A percentile compares a stretch with the other conserved stretches of the same genome.
Conservation (phyloP, 2,329 filamentous ascomycete genomes). For the Pyrenochaeta sp. region DNA sequence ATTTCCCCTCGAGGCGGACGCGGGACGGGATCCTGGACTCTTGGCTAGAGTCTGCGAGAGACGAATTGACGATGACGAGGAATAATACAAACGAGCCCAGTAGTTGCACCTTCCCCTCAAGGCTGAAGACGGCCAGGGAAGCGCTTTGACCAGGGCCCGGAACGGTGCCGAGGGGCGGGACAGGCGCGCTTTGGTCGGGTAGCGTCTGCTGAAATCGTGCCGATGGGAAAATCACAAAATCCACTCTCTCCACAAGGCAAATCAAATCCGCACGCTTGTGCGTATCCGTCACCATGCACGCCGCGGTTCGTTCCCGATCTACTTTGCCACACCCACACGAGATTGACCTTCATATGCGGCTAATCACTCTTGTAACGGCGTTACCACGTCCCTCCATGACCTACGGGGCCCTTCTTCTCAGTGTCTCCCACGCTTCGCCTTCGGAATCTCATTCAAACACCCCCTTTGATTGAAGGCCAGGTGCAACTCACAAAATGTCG, state of each 20-base stretch:
- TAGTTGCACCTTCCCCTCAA: slow-evolving; percentile 7
- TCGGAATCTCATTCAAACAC: slow-evolving; percentile 8
- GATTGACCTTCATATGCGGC: slow-evolving; percentile 25
- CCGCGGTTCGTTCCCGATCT: slow-evolving; percentile 18
- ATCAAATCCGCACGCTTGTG: slow-evolving; percentile 6
- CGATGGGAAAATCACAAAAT: slow-evolving; percentile 12
- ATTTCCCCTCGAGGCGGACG: slow-evolving; percentile 17
- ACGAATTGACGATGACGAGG: slow-evolving; percentile 12
- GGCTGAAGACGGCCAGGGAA: neutral
- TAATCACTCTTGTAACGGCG: slow-evolving; percentile 20
- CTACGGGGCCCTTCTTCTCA: slow-evolving; percentile 12
- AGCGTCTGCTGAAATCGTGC: slow-evolving; percentile 11
- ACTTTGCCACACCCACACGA: slow-evolving; percentile 20
- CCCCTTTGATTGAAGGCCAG: neutral
- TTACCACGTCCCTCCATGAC: slow-evolving; percentile 21
- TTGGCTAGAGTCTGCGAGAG: slow-evolving; percentile 10
- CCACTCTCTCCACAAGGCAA: slow-evolving; percentile 2
- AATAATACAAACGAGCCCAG: slow-evolving; percentile 4
- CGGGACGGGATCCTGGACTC: slow-evolving; percentile 9
- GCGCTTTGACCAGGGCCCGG: neutral
- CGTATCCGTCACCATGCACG: slow-evolving; percentile 19
- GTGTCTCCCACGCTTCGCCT: slow-evolving; percentile 2
- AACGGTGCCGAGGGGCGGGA: slow-evolving; percentile 6
- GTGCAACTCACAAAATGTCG: slow-evolving; percentile 28
- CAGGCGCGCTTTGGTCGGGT: neutral